Percentiles rank a stretch among this genome's conserved stretches.
phyloP scores from a whole-genome alignment of 495 filamentous ascomycete genomes.

The Talaromyces thailandensis region DNA sequence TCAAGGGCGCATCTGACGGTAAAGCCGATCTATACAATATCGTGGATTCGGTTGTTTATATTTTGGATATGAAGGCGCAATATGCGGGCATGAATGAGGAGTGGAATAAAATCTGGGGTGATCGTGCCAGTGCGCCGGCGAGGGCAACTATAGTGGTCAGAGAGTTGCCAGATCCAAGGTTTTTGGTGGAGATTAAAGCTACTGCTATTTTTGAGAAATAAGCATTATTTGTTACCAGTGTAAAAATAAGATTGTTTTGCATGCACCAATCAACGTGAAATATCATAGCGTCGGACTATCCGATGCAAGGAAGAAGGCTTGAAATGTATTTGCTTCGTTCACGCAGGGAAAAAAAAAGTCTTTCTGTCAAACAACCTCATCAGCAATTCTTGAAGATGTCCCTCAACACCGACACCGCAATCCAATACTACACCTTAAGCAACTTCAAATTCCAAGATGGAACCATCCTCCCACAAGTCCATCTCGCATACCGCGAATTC shows the following conservation, averaged over 20 bases:
- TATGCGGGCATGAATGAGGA: slow-evolving; percentile 33
- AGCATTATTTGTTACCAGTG: neutral
- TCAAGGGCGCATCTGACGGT: slow-evolving; percentile 20
- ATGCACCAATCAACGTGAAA: neutral
- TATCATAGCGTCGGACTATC: neutral
- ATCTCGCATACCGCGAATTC: slow-evolving; percentile 34
- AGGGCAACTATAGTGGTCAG: slow-evolving; percentile 25
- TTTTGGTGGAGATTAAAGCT: slow-evolving; percentile 27
- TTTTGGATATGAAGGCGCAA: slow-evolving; percentile 25
- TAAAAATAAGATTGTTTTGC: neutral
- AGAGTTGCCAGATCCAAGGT: slow-evolving; percentile 24
- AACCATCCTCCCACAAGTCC: slow-evolving; percentile 17
- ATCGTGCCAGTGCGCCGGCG: slow-evolving; percentile 21
- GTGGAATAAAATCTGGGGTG: slow-evolving; percentile 28
- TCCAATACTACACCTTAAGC: slow-evolving; percentile 25
- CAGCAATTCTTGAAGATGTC: neutral
- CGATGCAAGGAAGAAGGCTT: neutral
- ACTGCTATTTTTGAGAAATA: slow-evolving; percentile 13
- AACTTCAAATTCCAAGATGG: slow-evolving; percentile 30
- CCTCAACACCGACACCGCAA: slow-evolving; percentile 7
- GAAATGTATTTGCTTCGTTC: neutral
- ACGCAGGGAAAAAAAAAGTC: neutral
- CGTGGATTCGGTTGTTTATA: slow-evolving; percentile 25
- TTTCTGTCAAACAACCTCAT: neutral
- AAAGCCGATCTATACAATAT: slow-evolving; percentile 23